Conservation (phyloP, 192 early-diverging fungal species). For the Piromyces finnis region DNA sequence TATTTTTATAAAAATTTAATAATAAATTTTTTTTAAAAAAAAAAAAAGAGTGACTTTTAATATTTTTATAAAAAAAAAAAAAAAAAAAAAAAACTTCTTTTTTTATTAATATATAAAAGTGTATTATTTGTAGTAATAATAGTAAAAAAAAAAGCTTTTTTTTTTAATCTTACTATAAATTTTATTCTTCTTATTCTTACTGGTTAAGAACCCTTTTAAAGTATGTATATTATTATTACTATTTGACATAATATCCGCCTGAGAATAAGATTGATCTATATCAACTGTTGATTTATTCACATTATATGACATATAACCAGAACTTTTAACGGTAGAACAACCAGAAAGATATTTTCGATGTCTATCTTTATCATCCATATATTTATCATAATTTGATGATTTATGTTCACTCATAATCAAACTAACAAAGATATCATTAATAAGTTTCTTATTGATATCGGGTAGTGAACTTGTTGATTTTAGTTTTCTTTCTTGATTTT, state of each 20-base stretch:
- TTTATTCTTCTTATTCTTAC: background rate
- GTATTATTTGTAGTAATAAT: too few species aligned
- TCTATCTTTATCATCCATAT: background rate
- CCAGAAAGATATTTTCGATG: background rate
- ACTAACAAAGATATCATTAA: background rate
- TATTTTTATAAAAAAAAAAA: too few species aligned
- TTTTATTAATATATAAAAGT: too few species aligned
- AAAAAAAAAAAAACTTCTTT: too few species aligned
- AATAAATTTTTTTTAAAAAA: too few species aligned
- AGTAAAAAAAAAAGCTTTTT: too few species aligned
- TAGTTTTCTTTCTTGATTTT: background rate
- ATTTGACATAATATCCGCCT: background rate
- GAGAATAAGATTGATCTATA: background rate
- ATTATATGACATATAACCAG: background rate
- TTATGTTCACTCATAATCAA: background rate
- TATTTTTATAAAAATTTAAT: too few species aligned
- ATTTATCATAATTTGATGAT: too few species aligned
- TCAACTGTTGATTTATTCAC: background rate
- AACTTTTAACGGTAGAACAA: background rate
- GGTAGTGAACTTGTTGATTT: background rate
- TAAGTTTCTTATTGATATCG: background rate
- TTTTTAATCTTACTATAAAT: background rate
- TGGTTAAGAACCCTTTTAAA: background rate
- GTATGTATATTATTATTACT: background rate
- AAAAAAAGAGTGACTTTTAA: too few species aligned